phyloP scores from a whole-genome alignment of 306 rosid genomes.

The Myrica gale region DNA sequence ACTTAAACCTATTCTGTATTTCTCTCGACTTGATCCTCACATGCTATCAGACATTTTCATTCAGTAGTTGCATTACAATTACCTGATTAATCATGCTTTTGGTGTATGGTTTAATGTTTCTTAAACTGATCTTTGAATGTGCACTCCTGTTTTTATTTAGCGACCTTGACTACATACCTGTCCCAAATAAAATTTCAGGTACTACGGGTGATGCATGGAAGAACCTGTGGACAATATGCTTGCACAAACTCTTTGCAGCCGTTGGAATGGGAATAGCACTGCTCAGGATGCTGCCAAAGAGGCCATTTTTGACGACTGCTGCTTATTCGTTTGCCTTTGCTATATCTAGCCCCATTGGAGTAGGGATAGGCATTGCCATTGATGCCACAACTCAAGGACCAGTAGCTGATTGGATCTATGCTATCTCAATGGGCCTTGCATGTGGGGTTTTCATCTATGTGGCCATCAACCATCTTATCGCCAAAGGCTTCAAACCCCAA shows the following conservation, averaged over 20 bases:
- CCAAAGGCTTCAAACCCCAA: slow-evolving; percentile 63
- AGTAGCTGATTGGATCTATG: slow-evolving; percentile 67
- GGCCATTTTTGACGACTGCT: slow-evolving; percentile 48
- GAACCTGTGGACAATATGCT: slow-evolving; percentile 72
- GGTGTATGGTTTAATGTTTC: too few relatives aligned
- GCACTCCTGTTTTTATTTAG: slow-evolving; percentile 1
- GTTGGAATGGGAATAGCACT: slow-evolving; percentile 77
- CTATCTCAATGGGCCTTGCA: slow-evolving; percentile 77
- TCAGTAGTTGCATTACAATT: too few relatives aligned
- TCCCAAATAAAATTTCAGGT: slow-evolving; percentile 27
- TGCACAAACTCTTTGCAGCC: slow-evolving; percentile 86
- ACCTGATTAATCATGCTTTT: too few relatives aligned
- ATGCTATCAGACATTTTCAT: too few relatives aligned
- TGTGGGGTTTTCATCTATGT: slow-evolving; percentile 76
- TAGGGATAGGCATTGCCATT: slow-evolving; percentile 76
- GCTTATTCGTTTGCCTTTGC: slow-evolving; percentile 66
- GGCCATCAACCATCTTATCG: slow-evolving; percentile 71
- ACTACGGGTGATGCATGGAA: slow-evolving; percentile 72
- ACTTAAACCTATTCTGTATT: too few relatives aligned
- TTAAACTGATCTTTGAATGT: too few relatives aligned
- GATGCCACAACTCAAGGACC: slow-evolving; percentile 63
- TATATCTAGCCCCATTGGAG: slow-evolving; percentile 67
- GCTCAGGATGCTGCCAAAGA: slow-evolving; percentile 67
- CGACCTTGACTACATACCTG: not conserved
- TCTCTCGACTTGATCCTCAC: too few relatives aligned